These are phyloP conservation scores for Pluteus cervinus DNA, from an alignment of 768 basidiomycete species.

Conservation along the genomic window DNA sequence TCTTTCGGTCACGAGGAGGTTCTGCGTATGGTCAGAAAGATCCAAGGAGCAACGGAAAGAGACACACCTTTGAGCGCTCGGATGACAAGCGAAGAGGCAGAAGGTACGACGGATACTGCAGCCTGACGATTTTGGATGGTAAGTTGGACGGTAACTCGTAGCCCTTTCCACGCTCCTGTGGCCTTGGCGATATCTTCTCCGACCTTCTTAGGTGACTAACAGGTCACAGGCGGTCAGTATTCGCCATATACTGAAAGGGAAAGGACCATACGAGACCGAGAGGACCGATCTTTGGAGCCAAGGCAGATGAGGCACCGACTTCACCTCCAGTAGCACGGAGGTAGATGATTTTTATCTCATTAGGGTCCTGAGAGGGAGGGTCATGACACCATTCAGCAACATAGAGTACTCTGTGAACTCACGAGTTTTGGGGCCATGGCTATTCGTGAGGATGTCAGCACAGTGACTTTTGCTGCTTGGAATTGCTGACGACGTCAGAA, in stretches of 20 bases:
- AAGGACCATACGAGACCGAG: constrained; percentile 82
- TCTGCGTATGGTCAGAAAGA: constrained; percentile 40
- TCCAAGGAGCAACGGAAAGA: constrained; percentile 2
- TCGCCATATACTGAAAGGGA: background rate
- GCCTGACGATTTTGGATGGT: constrained; percentile 99
- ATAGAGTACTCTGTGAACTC: constrained; percentile 17
- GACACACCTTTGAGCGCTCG: constrained; percentile 89
- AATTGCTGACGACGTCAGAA: constrained; percentile 12
- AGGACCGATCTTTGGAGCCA: constrained; percentile 99
- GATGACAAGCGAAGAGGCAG: constrained; percentile 96
- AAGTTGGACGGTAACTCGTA: constrained; percentile 97
- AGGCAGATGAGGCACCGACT: constrained; percentile 96
- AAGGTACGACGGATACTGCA: constrained; percentile 91
- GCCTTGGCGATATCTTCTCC: constrained; percentile 99
- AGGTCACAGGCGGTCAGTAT: background rate
- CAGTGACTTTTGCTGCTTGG: too few relatives aligned
- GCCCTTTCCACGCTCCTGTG: constrained; percentile 97
- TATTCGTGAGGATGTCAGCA: constrained; percentile 12
- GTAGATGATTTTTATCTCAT: constrained; percentile 98
- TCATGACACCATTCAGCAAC: constrained; percentile 2
- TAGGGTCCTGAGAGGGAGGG: constrained; percentile 69
- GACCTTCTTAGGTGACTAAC: constrained; percentile 99
- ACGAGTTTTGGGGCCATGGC: constrained; percentile 42
- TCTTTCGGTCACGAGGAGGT: constrained; percentile 98
- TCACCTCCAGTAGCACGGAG: constrained; percentile 98